phyloP scores from a whole-genome alignment of 2,329 filamentous ascomycete species.

The Sarocladium kiliense region DNA sequence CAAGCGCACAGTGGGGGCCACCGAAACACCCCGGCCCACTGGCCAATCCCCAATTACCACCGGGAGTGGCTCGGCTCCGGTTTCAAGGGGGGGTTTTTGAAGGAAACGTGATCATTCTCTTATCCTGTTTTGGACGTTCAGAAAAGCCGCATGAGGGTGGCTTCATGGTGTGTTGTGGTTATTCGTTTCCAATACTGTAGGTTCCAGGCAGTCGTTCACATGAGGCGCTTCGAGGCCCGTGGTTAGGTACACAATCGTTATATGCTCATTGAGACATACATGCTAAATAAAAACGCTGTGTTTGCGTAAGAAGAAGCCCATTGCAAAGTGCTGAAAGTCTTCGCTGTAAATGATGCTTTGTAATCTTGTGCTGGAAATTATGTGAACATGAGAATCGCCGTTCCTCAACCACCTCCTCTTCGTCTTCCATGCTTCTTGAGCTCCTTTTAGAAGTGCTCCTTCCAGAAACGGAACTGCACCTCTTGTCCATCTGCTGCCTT shows the following conservation, averaged over 20 bases:
- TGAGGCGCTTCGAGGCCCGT: too few species aligned
- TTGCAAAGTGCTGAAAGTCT: not conserved
- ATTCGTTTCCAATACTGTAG: too few species aligned
- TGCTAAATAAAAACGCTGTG: slow-evolving; percentile 3
- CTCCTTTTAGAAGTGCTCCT: slow-evolving; percentile 72
- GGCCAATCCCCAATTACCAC: not conserved
- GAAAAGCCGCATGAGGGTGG: not conserved
- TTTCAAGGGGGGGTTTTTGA: not conserved
- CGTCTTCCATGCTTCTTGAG: not conserved
- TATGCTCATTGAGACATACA: not conserved
- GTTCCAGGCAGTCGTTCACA: too few species aligned
- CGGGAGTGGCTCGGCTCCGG: not conserved
- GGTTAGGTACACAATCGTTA: not conserved
- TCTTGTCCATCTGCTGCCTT: slow-evolving; percentile 67
- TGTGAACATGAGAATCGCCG: slow-evolving; percentile 7
- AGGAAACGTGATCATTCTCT: not conserved
- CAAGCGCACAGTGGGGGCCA: not conserved
- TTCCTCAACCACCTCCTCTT: not conserved
- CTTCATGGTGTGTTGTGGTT: too few species aligned
- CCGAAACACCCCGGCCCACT: not conserved
- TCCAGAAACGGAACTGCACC: slow-evolving; percentile 97
- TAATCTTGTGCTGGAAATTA: slow-evolving; percentile 5
- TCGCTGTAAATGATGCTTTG: not conserved
- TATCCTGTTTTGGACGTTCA: not conserved
- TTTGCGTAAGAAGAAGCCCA: not conserved